phyloP scores from a whole-genome alignment of 306 rosid species.

The Rubus idaeus region DNA sequence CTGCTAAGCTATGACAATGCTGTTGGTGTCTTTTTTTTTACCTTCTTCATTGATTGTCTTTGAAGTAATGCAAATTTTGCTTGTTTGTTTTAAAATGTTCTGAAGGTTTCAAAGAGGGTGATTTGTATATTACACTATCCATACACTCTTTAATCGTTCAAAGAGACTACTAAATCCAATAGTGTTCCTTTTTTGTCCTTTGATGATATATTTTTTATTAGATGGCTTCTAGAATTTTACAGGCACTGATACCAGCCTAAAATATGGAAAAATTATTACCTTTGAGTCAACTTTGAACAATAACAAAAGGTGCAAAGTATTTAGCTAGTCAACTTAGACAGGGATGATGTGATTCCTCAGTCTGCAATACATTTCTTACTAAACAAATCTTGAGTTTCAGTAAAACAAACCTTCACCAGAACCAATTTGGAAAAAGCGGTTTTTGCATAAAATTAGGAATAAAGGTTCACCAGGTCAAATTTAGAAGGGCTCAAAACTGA shows the following conservation, averaged over 20 bases:
- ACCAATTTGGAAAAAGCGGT: not conserved
- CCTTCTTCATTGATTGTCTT: conserved; percentile 27
- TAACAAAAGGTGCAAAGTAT: not conserved
- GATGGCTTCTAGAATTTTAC: not conserved
- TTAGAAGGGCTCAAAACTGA: too few species aligned
- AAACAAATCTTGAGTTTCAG: not conserved
- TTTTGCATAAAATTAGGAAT: too few species aligned
- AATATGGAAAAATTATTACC: not conserved
- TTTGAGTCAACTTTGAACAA: not conserved
- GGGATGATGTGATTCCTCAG: not conserved
- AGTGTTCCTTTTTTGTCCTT: not conserved
- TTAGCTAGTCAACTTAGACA: not conserved
- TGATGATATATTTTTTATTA: not conserved
- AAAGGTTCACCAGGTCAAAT: too few species aligned
- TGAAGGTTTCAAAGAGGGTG: conserved; percentile 3
- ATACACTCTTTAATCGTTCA: not conserved
- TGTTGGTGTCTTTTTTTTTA: not conserved
- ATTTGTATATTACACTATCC: conserved; percentile 16
- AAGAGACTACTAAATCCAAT: not conserved
- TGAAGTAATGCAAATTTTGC: conserved; percentile 16
- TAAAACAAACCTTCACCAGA: not conserved
- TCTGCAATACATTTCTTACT: not conserved
- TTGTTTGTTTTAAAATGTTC: not conserved
- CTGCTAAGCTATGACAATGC: conserved; percentile 48
- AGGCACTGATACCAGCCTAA: not conserved